Conservation (phyloP, 2,329 filamentous ascomycete species). For the Colletotrichum sojae region DNA sequence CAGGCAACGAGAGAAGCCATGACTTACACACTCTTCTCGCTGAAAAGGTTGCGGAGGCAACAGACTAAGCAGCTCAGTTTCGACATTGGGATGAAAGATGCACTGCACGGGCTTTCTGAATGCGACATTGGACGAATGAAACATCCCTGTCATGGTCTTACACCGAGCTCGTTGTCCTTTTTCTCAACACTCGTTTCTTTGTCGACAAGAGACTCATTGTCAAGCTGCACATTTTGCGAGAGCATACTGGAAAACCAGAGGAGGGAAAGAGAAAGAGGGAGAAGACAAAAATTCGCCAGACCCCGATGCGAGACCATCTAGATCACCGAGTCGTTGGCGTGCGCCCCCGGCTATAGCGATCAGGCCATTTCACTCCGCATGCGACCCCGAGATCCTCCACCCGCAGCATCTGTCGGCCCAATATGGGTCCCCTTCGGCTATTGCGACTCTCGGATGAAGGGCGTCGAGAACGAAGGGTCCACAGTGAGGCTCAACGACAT, state of each 20-base stretch:
- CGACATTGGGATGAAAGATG: slow-evolving; percentile 8
- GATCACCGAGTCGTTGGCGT: slow-evolving; percentile 7
- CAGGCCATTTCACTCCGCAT: slow-evolving; percentile 36
- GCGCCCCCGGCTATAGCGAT: slow-evolving; percentile 13
- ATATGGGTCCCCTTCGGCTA: slow-evolving; percentile 33
- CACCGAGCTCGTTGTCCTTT: not conserved
- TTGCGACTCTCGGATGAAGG: slow-evolving; percentile 39
- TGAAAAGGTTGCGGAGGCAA: not conserved
- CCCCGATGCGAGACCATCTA: not conserved
- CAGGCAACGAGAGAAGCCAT: not conserved
- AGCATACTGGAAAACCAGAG: not conserved
- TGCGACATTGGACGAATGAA: slow-evolving; percentile 7
- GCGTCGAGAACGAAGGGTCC: slow-evolving; percentile 29
- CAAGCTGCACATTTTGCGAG: not conserved
- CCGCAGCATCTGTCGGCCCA: slow-evolving; percentile 31
- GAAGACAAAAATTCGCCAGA: not conserved
- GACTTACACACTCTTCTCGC: not conserved
- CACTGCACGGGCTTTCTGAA: not conserved
- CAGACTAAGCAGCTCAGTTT: not conserved
- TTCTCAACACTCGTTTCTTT: slow-evolving; percentile 8
- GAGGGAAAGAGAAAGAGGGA: no score
- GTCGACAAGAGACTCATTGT: not conserved
- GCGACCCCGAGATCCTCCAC: slow-evolving; percentile 31
- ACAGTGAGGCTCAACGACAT: slow-evolving; percentile 35
- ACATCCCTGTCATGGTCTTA: slow-evolving; percentile 19